Evolutionary conservation across 2,329 filamentous ascomycete genomes (phyloP).

Genomic region (Didymella pinodella): DNA sequence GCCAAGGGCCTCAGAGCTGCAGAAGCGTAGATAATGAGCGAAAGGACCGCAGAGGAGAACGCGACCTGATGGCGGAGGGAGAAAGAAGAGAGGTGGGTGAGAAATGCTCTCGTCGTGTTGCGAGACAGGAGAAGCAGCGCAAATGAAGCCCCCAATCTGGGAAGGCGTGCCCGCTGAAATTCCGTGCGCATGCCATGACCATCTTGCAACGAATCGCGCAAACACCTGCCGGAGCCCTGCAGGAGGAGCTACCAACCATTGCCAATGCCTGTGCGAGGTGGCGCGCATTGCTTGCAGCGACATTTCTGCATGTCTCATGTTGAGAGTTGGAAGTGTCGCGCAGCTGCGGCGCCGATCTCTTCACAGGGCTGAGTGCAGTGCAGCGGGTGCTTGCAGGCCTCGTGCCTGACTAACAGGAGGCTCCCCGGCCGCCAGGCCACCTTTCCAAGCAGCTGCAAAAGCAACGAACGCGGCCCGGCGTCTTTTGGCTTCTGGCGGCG

Average conservation of each 20-base stretch:
- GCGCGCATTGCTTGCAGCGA: constrained; percentile 36
- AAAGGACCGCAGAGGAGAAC: constrained; percentile 45
- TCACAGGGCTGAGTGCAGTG: constrained; percentile 20
- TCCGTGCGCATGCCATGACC: constrained; percentile 35
- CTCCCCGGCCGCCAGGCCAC: constrained; percentile 10
- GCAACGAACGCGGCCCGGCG: constrained; percentile 19
- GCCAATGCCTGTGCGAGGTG: constrained; percentile 33
- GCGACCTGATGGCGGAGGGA: constrained; percentile 38
- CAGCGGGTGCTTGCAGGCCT: constrained; percentile 22
- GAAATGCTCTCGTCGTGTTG: constrained; percentile 31
- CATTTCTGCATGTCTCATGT: constrained; percentile 21
- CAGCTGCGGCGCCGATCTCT: constrained; percentile 15
- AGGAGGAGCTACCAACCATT: constrained; percentile 6
- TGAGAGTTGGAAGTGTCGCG: neutral
- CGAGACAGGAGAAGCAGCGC: constrained; percentile 46
- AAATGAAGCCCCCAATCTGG: constrained; percentile 45
- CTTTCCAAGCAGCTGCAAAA: constrained; percentile 14
- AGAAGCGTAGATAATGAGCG: constrained; percentile 50
- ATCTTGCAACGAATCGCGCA: constrained; percentile 25
- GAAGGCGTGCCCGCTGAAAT: constrained; percentile 37
- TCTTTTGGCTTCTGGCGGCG: constrained; percentile 21
- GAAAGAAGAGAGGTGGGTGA: constrained; percentile 43
- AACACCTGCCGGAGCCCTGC: constrained; percentile 29
- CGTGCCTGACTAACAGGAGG: constrained; percentile 34
- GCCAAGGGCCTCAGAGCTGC: constrained; percentile 41